Conservation (phyloP, 2,329 filamentous ascomycete species). For the Tolypocladium capitatum region DNA sequence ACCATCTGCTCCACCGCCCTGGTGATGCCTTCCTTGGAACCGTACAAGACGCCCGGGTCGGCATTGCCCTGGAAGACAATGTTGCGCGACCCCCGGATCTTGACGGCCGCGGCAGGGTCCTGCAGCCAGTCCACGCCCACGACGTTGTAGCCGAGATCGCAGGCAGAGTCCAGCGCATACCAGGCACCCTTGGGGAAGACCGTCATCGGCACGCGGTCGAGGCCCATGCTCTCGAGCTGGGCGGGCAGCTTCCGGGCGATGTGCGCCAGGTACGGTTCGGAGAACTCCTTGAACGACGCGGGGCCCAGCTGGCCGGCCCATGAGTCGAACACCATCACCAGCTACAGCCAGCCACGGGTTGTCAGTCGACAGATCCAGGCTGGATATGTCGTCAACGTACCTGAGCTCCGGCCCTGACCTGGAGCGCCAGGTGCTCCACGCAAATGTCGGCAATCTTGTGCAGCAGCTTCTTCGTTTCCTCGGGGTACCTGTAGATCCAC, state of each 20-base stretch:
- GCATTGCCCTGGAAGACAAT: conserved; percentile 88
- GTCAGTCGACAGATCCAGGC: neutral
- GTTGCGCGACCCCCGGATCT: conserved; percentile 59
- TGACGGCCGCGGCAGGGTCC: conserved; percentile 71
- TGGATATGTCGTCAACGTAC: conserved; percentile 24
- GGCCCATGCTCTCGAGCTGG: conserved; percentile 57
- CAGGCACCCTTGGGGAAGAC: conserved; percentile 97
- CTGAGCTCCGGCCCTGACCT: conserved; percentile 89
- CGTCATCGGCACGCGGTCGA: conserved; percentile 84
- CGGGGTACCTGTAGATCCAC: conserved; percentile 84
- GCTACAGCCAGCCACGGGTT: conserved; percentile 26
- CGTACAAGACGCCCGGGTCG: conserved; percentile 87
- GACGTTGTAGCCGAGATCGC: conserved; percentile 81
- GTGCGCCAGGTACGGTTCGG: conserved; percentile 72
- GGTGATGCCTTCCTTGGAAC: conserved; percentile 68
- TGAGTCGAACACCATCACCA: conserved; percentile 94
- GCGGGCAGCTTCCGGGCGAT: conserved; percentile 72
- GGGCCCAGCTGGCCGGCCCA: conserved; percentile 94
- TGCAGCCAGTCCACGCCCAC: conserved; percentile 93
- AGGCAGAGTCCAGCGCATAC: conserved; percentile 82
- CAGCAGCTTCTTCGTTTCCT: conserved; percentile 67
- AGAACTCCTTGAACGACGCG: conserved; percentile 68
- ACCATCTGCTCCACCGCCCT: conserved; percentile 76
- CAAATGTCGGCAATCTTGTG: conserved; percentile 90
- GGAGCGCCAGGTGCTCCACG: conserved; percentile 83